A percentile compares a stretch with the other conserved stretches of the same genome.
Conservation (phyloP, 306 rosid genomes). For the Begonia masoniana region DNA sequence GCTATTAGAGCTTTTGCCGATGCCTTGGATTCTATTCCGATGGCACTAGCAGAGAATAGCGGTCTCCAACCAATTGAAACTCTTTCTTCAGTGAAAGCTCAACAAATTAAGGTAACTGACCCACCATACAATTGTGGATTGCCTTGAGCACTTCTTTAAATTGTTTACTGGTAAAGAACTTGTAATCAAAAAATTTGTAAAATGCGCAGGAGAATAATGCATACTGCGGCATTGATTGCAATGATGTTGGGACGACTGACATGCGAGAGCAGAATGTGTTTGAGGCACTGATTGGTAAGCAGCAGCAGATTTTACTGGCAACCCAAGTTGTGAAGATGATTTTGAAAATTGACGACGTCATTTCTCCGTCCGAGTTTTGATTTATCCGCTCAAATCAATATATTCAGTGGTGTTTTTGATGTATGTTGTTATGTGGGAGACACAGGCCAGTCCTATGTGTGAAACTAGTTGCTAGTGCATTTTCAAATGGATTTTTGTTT, state of each 20-base stretch:
- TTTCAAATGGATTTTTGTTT: no score
- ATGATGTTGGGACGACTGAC: conserved; percentile 81
- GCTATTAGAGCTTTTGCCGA: conserved; percentile 94
- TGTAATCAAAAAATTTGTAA: no score
- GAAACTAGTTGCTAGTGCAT: no score
- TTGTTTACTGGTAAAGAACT: no score
- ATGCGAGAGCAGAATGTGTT: conserved; percentile 89
- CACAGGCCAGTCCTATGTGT: no score
- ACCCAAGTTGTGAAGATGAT: conserved; percentile 99
- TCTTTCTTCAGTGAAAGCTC: conserved; percentile 77
- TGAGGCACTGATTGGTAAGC: conserved; percentile 89
- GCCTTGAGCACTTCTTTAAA: not conserved
- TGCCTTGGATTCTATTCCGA: conserved; percentile 77
- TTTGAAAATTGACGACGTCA: conserved; percentile 88
- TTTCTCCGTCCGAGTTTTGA: conserved; percentile 59
- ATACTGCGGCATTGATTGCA: conserved; percentile 84
- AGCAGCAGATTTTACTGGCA: conserved; percentile 83
- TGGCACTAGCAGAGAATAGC: conserved; percentile 99
- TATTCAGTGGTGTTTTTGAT: no score
- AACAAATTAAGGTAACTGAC: conserved; percentile 68
- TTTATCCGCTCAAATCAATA: not conserved
- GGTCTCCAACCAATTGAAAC: conserved; percentile 98
- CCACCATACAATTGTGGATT: not conserved
- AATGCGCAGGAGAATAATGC: conserved; percentile 62
- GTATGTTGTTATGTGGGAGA: no score